Conservation (phyloP, 2,329 filamentous ascomycete genomes). For the Xylaria sp. region DNA sequence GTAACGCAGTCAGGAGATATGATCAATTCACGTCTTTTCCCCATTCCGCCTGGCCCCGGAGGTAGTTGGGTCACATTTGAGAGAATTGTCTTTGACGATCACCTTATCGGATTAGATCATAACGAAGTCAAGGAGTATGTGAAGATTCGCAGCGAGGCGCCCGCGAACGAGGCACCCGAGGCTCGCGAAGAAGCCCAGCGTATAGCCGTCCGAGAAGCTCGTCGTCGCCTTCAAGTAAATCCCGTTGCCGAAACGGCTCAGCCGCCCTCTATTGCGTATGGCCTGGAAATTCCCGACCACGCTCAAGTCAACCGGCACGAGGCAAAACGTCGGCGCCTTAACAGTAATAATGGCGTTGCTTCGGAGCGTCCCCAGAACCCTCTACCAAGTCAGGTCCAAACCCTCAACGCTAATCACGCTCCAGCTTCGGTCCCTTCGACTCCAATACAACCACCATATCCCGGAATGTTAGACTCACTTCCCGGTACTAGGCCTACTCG, state of each 20-base stretch:
- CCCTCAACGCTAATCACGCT: slow-evolving; percentile 8
- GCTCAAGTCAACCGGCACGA: slow-evolving; percentile 51
- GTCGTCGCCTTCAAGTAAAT: slow-evolving; percentile 56
- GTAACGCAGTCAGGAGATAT: slow-evolving; percentile 59
- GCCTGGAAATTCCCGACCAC: slow-evolving; percentile 59
- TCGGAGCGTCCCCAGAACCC: slow-evolving; percentile 43
- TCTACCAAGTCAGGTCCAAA: slow-evolving; percentile 16
- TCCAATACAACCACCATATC: slow-evolving; percentile 30
- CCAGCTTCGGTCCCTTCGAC: slow-evolving; percentile 12
- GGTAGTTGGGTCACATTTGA: slow-evolving; percentile 74
- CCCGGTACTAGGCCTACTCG: slow-evolving; percentile 65
- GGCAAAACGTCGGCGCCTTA: slow-evolving; percentile 60
- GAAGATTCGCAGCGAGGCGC: slow-evolving; percentile 59
- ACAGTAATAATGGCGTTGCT: slow-evolving; percentile 51
- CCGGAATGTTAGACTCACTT: slow-evolving; percentile 46
- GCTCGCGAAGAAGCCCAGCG: slow-evolving; percentile 54
- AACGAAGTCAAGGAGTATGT: slow-evolving; percentile 71
- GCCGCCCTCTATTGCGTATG: slow-evolving; percentile 62
- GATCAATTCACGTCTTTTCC: slow-evolving; percentile 57
- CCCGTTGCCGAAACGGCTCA: slow-evolving; percentile 56
- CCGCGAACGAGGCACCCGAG: slow-evolving; percentile 50
- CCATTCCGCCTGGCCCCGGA: slow-evolving; percentile 65
- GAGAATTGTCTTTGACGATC: slow-evolving; percentile 66
- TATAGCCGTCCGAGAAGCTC: slow-evolving; percentile 59
- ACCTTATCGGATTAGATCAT: slow-evolving; percentile 65